Conservation (phyloP, 2,329 filamentous ascomycete genomes). For the Elsinoe arachidis region DNA sequence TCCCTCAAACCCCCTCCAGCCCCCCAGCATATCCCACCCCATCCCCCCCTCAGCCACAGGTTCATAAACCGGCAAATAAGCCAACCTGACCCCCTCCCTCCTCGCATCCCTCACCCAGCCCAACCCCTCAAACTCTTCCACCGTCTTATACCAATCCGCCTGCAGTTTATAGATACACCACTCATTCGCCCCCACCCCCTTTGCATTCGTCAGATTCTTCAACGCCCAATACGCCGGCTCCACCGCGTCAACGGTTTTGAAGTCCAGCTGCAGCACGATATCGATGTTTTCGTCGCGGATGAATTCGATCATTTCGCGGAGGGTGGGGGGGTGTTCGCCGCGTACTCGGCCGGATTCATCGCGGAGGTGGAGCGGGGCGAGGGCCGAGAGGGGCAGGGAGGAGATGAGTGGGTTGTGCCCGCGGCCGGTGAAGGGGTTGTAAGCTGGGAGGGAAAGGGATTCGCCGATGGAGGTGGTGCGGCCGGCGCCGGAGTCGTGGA, state of each 20-base stretch:
- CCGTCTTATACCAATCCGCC: slow-evolving; percentile 16
- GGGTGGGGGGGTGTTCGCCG: slow-evolving; percentile 15
- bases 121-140: slow-evolving; percentile 16
- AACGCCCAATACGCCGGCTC: slow-evolving; percentile 18
- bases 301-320: slow-evolving; percentile 17
- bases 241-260: slow-evolving; percentile 18
- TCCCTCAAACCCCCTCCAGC: slow-evolving; percentile 13
- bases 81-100: not conserved
- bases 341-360: slow-evolving; percentile 18
- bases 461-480: slow-evolving; percentile 18
- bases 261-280: slow-evolving; percentile 18
- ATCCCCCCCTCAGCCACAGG: not conserved
- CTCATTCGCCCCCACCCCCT: slow-evolving; percentile 13
- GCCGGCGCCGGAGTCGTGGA: slow-evolving; percentile 17
- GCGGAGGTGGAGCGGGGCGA: slow-evolving; percentile 16
- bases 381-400: slow-evolving; percentile 14
- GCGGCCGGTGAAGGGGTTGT: slow-evolving; percentile 18
- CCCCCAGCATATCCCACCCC: slow-evolving; percentile 15
- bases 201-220: slow-evolving; percentile 13
- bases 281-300: slow-evolving; percentile 18
- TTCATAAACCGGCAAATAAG: slow-evolving; percentile 18
- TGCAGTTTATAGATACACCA: slow-evolving; percentile 20
- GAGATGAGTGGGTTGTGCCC: slow-evolving; percentile 17
- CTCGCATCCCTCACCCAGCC: slow-evolving; percentile 19
- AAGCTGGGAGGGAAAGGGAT: slow-evolving; percentile 13